Evolutionary conservation across 2,329 filamentous ascomycete species (phyloP), one percentile per base, ranked within the genome.

Genomic region (Parastagonospora nodorum): DNA sequence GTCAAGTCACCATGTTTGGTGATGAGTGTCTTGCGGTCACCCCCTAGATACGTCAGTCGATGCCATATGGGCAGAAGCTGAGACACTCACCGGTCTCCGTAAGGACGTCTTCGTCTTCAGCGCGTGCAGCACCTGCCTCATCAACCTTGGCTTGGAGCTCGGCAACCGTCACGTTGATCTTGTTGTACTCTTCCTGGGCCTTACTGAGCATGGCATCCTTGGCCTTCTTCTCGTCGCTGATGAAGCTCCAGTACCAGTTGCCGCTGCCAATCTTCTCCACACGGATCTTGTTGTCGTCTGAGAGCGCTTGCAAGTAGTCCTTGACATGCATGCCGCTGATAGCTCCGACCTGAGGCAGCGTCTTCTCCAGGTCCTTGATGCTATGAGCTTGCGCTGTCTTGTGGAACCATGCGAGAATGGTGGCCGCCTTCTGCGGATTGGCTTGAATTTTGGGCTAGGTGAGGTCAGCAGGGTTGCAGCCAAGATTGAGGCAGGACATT

Each of bases 161-260:
- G 3, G 57, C 51, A 8, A 72, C 69, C 5, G 55, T 55, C 7
- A 61, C 62, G 37, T 54, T 57, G 24, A 71, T 69, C 55, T 76
- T 79, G 45, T 68, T 64, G 44, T 70, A 63, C 24, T 77, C 74
- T 12, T 69, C 64, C 31, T 69, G 68, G 0, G 73, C 73, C 24
- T 72, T 71, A 2, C 64, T 66, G 24, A 78, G 65, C 7, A 65
- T 63, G 36, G 53, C 57, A 50, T 82, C 74, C 48, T 74, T 75
- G 14, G 72, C 68, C 41, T 78, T 80, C 64, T 77, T 80, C 63
- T 82, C 82, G 45, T 87, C 84, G 27, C 79, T 83, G 14, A 73
- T 77, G 66, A 88, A 88, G 56, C 79, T 82, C 86, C 86, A 89
- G 73, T 88, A 88, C 86, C 86, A 89, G 68, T 88, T 88, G 27